Conservation (phyloP, 2,329 filamentous ascomycete genomes). For the Ophiognomonia clavigignenti-juglandacearum region DNA sequence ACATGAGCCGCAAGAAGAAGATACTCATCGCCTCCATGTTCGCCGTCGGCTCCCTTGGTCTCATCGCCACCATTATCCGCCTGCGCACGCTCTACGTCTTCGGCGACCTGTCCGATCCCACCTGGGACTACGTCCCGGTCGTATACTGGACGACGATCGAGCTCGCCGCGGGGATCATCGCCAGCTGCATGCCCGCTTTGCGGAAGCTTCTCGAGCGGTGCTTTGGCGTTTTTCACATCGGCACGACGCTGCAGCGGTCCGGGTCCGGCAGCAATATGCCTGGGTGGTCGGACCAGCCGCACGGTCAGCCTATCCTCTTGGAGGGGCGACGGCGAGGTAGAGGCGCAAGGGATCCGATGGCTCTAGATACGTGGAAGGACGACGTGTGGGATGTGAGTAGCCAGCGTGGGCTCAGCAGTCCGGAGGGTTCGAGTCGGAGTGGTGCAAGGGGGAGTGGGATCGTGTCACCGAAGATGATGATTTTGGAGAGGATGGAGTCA, state of each 20-base stretch:
- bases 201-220: slow-evolving; percentile 9
- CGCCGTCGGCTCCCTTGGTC: slow-evolving; percentile 12
- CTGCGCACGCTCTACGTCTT: slow-evolving; percentile 6
- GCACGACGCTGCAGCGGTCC: too few relatives aligned
- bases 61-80: slow-evolving; percentile 11
- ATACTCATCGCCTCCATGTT: slow-evolving; percentile 14
- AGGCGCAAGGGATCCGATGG: not conserved
- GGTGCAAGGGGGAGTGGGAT: not conserved
- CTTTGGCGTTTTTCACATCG: slow-evolving; percentile 8
- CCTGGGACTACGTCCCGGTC: slow-evolving; percentile 8
- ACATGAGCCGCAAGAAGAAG: slow-evolving; percentile 14
- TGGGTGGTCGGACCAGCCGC: not conserved
- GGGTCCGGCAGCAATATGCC: too few relatives aligned
- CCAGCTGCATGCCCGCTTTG: slow-evolving; percentile 13
- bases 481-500: too few relatives aligned
- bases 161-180: slow-evolving; percentile 14
- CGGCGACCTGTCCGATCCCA: slow-evolving; percentile 4
- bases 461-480: not conserved
- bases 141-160: slow-evolving; percentile 14
- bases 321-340: slow-evolving; percentile 6
- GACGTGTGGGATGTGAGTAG: not conserved
- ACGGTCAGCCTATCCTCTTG: slow-evolving; percentile 1
- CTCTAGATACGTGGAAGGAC: not conserved
- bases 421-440: not conserved
- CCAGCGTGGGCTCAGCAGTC: not conserved